A percentile compares a stretch with the other conserved stretches of the same genome.
Conservation (phyloP, 257 asterid genomes). For the Nicotiana obtusifolia region DNA sequence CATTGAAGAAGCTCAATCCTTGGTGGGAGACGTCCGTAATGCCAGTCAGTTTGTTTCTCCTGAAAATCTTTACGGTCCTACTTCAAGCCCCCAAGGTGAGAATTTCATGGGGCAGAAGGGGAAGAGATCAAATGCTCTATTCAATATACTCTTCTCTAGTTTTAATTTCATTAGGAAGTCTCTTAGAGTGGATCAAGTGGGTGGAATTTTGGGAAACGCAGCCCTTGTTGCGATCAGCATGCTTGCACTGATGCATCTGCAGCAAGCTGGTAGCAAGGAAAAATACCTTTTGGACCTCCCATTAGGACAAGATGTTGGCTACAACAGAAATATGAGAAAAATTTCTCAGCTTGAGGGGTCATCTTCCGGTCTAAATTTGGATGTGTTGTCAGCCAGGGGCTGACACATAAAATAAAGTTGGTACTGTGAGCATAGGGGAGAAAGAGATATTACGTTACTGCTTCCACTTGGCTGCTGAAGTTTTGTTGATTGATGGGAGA, state of each 20-base stretch:
- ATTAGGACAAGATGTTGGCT: conserved; percentile 22
- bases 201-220: conserved; percentile 83
- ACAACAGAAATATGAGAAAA: conserved; percentile 37
- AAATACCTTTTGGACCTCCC: conserved; percentile 32
- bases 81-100: conserved; percentile 28
- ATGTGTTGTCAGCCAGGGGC: conserved; percentile 81
- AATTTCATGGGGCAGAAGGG: conserved; percentile 24
- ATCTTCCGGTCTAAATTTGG: conserved; percentile 42
- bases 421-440: not conserved
- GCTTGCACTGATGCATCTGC: conserved; percentile 71
- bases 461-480: not conserved
- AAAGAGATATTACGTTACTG: not conserved
- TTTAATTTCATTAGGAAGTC: conserved; percentile 46
- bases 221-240: conserved; percentile 86
- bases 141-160: conserved; percentile 47
- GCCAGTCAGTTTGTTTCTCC: conserved; percentile 54
- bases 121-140: conserved; percentile 37
- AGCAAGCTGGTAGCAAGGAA: conserved; percentile 46
- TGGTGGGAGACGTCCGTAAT: conserved; percentile 73
- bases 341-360: conserved; percentile 27
- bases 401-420: not conserved
- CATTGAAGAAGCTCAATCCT: conserved; percentile 87
- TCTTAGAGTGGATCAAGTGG: conserved; percentile 59
- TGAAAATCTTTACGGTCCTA: conserved; percentile 45
- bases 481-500: conserved; percentile 1